phyloP scores from a whole-genome alignment of 345 rosid species.

The Brassica carinata region DNA sequence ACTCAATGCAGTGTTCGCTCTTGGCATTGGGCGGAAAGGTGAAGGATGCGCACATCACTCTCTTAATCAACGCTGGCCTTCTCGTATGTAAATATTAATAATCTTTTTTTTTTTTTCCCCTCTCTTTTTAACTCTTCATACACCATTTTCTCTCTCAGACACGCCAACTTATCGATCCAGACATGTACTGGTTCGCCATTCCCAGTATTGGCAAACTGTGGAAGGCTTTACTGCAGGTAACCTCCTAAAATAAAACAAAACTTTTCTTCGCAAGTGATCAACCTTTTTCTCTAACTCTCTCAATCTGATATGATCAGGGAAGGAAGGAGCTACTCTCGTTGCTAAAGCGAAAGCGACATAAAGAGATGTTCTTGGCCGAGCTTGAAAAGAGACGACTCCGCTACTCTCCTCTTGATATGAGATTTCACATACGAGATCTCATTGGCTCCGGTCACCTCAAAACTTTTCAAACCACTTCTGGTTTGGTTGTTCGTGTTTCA shows the following conservation, averaged over 20 bases:
- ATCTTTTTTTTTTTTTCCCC: background rate
- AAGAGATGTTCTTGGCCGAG: slow-evolving; percentile 86
- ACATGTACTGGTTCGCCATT: slow-evolving; percentile 92
- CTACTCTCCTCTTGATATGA: slow-evolving; percentile 76
- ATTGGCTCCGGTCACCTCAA: slow-evolving; percentile 88
- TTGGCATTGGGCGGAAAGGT: slow-evolving; percentile 77
- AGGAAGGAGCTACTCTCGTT: slow-evolving; percentile 90
- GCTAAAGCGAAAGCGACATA: slow-evolving; percentile 72
- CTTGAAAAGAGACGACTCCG: slow-evolving; percentile 88
- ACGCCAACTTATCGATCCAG: slow-evolving; percentile 79
- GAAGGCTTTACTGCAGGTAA: slow-evolving; percentile 88
- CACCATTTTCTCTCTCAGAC: slow-evolving; percentile 49
- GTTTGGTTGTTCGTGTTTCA: slow-evolving; percentile 62
- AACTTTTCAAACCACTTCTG: slow-evolving; percentile 58
- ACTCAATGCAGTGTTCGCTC: slow-evolving; percentile 57
- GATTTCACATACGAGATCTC: slow-evolving; percentile 93
- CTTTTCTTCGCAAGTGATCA: background rate
- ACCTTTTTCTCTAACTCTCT: slow-evolving; percentile 15
- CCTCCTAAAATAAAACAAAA: background rate
- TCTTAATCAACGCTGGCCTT: slow-evolving; percentile 79
- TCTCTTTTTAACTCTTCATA: background rate
- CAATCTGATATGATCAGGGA: slow-evolving; percentile 55
- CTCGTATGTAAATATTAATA: slow-evolving; percentile 58
- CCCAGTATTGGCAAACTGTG: slow-evolving; percentile 80
- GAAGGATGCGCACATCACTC: slow-evolving; percentile 72